phyloP scores from a whole-genome alignment of 192 early-diverging fungal genomes.

The Diversispora epigaea region DNA sequence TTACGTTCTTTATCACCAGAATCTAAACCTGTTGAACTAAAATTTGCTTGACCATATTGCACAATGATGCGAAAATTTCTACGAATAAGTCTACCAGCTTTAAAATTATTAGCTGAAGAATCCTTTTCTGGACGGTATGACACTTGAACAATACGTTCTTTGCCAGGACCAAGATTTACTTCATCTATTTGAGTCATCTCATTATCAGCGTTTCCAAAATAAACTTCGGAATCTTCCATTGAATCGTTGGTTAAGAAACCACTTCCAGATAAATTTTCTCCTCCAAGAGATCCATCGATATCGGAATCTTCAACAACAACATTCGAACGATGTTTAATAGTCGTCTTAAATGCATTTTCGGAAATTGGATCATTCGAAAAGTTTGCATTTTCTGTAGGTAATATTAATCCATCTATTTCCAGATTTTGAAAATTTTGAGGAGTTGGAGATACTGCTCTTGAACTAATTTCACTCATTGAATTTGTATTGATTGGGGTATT shows the following conservation, averaged over 20 bases:
- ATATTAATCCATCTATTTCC: conserved; percentile 31
- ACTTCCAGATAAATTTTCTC: not conserved
- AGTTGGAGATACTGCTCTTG: conserved; percentile 49
- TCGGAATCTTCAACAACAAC: not conserved
- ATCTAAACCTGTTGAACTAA: conserved; percentile 25
- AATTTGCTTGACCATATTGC: conserved; percentile 50
- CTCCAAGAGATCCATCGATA: not conserved
- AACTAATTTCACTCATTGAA: conserved; percentile 52
- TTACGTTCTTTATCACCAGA: conserved; percentile 55
- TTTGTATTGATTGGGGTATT: conserved; percentile 38
- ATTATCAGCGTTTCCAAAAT: not conserved
- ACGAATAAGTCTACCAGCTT: conserved; percentile 68
- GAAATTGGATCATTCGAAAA: not conserved
- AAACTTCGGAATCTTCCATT: not conserved
- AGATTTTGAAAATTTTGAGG: conserved; percentile 18
- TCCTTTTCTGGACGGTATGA: conserved; percentile 76
- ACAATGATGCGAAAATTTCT: conserved; percentile 73
- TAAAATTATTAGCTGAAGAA: conserved; percentile 57
- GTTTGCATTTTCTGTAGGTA: not conserved
- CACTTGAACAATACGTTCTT: conserved; percentile 77
- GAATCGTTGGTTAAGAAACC: not conserved
- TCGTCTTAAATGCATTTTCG: conserved; percentile 7
- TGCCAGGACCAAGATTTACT: conserved; percentile 77
- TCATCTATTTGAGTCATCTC: conserved; percentile 77
- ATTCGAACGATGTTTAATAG: not conserved